These are phyloP conservation scores for Aspergillus pseudoviridinutans DNA, from an alignment of 2,329 filamentous ascomycete genomes.

Conservation along the genomic window DNA sequence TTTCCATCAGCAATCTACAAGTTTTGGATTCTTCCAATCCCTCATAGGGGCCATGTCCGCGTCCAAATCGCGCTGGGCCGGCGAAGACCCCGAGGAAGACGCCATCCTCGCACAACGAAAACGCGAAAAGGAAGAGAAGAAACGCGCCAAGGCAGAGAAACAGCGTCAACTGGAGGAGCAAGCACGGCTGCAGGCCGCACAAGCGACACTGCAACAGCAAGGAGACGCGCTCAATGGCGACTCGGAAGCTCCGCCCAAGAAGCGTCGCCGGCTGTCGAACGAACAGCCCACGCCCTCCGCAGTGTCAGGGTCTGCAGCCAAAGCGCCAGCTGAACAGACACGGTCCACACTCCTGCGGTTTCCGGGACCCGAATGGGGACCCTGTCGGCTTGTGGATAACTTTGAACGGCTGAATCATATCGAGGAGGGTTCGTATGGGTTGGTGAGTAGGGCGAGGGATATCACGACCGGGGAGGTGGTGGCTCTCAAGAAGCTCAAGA, in stretches of 20 bases:
- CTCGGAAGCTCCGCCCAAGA: slow-evolving; percentile 49
- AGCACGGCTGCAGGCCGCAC: slow-evolving; percentile 18
- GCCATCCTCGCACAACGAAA: slow-evolving; percentile 65
- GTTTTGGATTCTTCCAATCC: slow-evolving; percentile 1
- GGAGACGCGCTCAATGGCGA: slow-evolving; percentile 22
- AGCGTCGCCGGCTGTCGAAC: slow-evolving; percentile 60
- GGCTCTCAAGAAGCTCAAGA: slow-evolving; percentile 89
- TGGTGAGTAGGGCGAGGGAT: slow-evolving; percentile 81
- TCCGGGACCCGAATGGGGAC: slow-evolving; percentile 62
- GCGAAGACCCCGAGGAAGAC: slow-evolving; percentile 75
- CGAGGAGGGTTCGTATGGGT: slow-evolving; percentile 94
- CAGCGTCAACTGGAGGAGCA: slow-evolving; percentile 61
- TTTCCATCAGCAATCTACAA: neutral
- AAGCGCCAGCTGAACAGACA: slow-evolving; percentile 26
- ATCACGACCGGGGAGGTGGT: slow-evolving; percentile 72
- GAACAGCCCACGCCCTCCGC: slow-evolving; percentile 19
- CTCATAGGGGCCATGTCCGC: slow-evolving; percentile 50
- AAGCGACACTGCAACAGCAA: neutral
- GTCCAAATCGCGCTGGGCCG: slow-evolving; percentile 78
- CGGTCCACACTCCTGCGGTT: slow-evolving; percentile 66
- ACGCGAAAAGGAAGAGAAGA: slow-evolving; percentile 84
- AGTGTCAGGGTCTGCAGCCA: slow-evolving; percentile 16
- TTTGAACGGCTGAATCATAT: slow-evolving; percentile 95
- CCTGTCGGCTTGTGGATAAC: slow-evolving; percentile 73
- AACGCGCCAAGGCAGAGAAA: slow-evolving; percentile 76